Evolutionary conservation across 208 protist species (phyloP), one percentile per base, ranked within the genome.

Genomic region (Leptomonas pyrrhocoris): DNA sequence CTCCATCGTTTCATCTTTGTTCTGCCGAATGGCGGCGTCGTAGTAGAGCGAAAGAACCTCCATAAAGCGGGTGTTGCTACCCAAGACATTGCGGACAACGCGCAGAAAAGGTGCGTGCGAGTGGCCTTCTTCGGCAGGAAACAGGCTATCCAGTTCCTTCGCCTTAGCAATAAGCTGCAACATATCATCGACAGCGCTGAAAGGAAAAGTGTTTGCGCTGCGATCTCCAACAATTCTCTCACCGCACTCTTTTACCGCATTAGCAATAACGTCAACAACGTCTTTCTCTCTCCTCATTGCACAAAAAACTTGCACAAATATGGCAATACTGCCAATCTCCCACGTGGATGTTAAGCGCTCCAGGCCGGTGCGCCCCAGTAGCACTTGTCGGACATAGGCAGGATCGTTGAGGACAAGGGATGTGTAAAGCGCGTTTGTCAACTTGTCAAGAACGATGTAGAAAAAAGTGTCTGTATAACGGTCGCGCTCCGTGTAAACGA

Each of bases 31-130:
- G 25, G 77, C 66, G 21, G 23, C 45, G 43, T 94, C 89, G 58
- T 85, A 85, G 58, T 89, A 94, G 27, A 76, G 49, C 12, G 82
- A 82, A 31, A 92, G 75, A 43, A 72, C 75, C 28, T 88, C 82
- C 57, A 80, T 69, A 75, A 92, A 88, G 23, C 57, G 64, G 40
- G 56, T 53, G 51, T 72, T 68, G 38, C 71, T 72, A n/a, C 84
- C 85, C 51, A 89, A 25, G 46, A 74, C 57, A 19, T 74, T 70
- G 15, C 73, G 65, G 13, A 79, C 58, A 38, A 86, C 69, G 21
- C 63, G 64, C 16, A 77, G 28, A 62, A 77, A 77, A 3, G 71
- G 71, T 8, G 63, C 43, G 23, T 58, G 71, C 15, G 19, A 31
- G 19, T 64, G 51, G 4, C 61, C 56, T 15, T 67, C 71, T 21